Evolutionary conservation across 1,284 basidiomycete species (phyloP), one percentile per base, ranked within the genome.

Genomic region (Ustilago cynodontis): DNA sequence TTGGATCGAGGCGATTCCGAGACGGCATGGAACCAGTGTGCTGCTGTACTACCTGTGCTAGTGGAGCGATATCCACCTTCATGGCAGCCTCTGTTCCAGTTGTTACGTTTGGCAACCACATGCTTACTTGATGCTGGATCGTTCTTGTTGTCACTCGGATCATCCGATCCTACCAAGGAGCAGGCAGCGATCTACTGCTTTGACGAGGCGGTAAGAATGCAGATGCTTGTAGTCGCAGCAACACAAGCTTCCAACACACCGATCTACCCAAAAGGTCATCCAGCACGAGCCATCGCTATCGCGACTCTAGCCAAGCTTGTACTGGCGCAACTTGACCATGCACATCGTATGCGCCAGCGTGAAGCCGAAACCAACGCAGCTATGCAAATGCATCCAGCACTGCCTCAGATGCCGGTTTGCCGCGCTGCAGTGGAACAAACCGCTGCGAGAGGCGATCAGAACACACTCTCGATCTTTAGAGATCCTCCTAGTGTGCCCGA

Each of bases 241-340:
- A 86, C 91, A 18, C 79, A 82, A 47, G 72, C 81, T 2, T 72
- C 70, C 20, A 71, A 64, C 45, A 72, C 65, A 18, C 84, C 83
- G 2, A 83, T 93, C 4, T 89, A 93, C 26, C 85, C 88, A 0
- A 85, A 88, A 16, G 92, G 92, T 3, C 94, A 97, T 85, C 94
- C 95, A 0, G 89, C 92, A 0, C 89, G 93, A 5, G 93, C 90
- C 0, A 86, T 97, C 39, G 90, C 92, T 5, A 87, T 92, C 7
- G 91, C 92, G 1, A 93, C 95, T 82, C 88, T 94, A 18, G 94
- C 93, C 0, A 94, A 94, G 85, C 87, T 95, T 3, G 88, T 94
- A 7, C 89, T 90, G 0, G 91, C 93, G 0, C 93, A 93, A 79
- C 91, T 93, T 82, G 18, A 71, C 29, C 51, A 71, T 22, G 52